These are phyloP conservation scores for Cenchrus fungigraminus DNA, from an alignment of 176 grass and related monocot species.

Conservation along the genomic window DNA sequence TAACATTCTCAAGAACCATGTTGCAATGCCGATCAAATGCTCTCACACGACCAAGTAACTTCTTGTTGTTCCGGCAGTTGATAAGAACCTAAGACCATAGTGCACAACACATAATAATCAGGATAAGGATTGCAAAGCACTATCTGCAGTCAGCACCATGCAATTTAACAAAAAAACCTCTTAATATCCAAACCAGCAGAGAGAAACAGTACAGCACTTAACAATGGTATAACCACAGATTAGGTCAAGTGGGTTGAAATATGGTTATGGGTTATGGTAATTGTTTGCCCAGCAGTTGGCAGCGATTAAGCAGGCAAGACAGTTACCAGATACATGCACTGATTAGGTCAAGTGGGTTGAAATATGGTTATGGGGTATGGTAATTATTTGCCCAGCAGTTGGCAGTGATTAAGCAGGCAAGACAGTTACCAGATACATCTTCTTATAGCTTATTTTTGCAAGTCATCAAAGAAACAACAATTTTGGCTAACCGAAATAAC, in stretches of 20 bases:
- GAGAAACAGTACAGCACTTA: background rate
- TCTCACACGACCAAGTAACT: slow-evolving; percentile 85
- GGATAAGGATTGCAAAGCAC: background rate
- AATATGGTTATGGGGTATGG: background rate
- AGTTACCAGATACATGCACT: background rate
- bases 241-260: background rate
- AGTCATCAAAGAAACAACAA: background rate
- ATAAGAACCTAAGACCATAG: slow-evolving; percentile 73
- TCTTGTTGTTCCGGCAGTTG: slow-evolving; percentile 98
- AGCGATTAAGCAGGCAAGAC: background rate
- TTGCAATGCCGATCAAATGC: slow-evolving; percentile 97
- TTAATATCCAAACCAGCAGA: background rate
- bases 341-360: background rate
- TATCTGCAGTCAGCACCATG: background rate
- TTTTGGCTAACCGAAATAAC: background rate
- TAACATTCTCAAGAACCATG: slow-evolving; percentile 98
- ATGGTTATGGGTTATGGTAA: background rate
- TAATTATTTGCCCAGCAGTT: background rate
- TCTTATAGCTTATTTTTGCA: background rate
- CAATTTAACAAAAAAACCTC: background rate
- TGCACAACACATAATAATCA: background rate
- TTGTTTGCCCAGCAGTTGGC: background rate
- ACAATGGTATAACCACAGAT: background rate
- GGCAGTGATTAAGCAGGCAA: background rate
- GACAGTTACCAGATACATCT: background rate